Percentiles rank a stretch among this genome's conserved stretches.
Conservation (phyloP, 75 land plant species). For the Chamaecyparis obtusa region DNA sequence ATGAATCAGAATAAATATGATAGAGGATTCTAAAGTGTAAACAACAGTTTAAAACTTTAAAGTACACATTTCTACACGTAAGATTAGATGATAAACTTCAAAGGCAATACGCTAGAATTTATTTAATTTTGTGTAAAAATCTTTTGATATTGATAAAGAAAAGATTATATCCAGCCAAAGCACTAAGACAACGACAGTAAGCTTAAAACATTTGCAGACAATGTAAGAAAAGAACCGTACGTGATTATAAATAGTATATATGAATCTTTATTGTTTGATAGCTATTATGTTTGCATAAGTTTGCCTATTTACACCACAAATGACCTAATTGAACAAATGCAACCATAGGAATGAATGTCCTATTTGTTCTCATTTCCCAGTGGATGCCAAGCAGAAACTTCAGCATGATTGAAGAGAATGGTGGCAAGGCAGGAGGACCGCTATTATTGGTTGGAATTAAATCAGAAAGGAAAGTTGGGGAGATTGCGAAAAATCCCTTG, state of each 20-base stretch:
- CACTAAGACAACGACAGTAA: background rate
- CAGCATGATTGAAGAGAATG: background rate
- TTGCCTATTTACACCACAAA: background rate
- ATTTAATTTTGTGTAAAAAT: background rate
- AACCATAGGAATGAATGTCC: background rate
- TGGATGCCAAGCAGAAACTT: background rate
- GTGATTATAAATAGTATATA: no score
- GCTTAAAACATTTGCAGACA: background rate
- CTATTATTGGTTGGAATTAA: background rate
- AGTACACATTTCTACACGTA: background rate
- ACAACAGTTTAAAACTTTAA: background rate
- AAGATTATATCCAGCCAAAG: background rate
- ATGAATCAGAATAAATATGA: background rate
- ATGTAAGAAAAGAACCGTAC: background rate
- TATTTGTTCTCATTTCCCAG: background rate
- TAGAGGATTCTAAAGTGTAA: background rate
- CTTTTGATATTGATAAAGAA: background rate
- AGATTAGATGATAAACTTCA: background rate
- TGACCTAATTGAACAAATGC: background rate
- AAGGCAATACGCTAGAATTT: background rate
- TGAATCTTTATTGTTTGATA: background rate
- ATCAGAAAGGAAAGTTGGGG: no score
- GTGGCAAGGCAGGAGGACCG: background rate
- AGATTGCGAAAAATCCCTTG: background rate
- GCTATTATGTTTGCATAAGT: background rate